Evolutionary conservation across 257 asterid genomes (phyloP), one percentile per base, ranked within the genome.

Genomic region (Orobanche coerulescens): DNA sequence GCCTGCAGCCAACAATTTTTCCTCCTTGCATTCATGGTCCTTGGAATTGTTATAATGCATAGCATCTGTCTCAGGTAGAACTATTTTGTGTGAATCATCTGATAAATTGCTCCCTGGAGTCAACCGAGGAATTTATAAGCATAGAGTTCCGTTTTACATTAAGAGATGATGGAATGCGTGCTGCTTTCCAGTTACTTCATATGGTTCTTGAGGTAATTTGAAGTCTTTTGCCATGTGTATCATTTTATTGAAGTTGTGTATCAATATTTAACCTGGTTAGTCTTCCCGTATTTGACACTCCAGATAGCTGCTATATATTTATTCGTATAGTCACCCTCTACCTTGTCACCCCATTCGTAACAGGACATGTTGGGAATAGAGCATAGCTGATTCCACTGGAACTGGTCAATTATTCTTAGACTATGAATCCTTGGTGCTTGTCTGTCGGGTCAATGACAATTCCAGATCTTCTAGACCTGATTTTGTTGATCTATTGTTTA

Each of bases 131-230:
- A 80, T 93, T 89, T 75, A 87, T 93, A 68, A 87, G 97, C 83
- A 93, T 89, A 95, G 99, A 93, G 74, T 93, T 93, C 54, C 94
- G 97, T 47, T 93, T 93, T 74, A 89, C 97, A 59, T 75, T 93
- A 71, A 87, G 96, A 76, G 97, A 89, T 70, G 67, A 81, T 72
- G 99, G 97, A 31, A 93, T 93, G 99, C 87, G 86, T 67, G 99
- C 97, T 58, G 99, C 99, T 73, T 93, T 93, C 76, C 97, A 93
- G 82, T 81, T 93, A 63, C 99, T 93, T 75, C 99, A 93, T 77
- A 93, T 89, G 99, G 99, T 93, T 18, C 99, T 93, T 62, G 90
- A 93, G 99, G 99, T 93, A 83, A 74, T 55, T 18, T 23, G 54
- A 63, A 33, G 34, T 30, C 20, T 70, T 65, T 40, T 51, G 43